phyloP scores from a whole-genome alignment of 2,329 filamentous ascomycete species.

The Nemania abortiva region DNA sequence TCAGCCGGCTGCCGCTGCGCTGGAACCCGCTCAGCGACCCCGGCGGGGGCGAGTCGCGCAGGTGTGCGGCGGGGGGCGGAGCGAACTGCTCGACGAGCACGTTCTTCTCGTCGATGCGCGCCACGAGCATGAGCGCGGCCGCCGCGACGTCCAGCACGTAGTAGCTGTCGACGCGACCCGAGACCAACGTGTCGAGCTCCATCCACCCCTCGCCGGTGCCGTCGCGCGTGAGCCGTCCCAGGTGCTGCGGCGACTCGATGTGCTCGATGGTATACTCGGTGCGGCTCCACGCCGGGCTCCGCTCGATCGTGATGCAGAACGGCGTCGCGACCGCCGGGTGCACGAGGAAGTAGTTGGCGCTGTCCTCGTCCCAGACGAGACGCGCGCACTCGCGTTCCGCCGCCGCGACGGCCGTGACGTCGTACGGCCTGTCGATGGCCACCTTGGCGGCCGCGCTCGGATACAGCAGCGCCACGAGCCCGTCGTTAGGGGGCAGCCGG shows the following conservation, averaged over 20 bases:
- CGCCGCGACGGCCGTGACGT: conserved; percentile 69
- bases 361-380: conserved; percentile 78
- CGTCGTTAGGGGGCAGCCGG: conserved; percentile 68
- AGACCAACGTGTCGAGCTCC: conserved; percentile 71
- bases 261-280: conserved; percentile 75
- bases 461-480: conserved; percentile 76
- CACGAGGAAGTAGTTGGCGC: conserved; percentile 69
- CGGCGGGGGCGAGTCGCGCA: conserved; percentile 40
- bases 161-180: conserved; percentile 69
- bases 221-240: conserved; percentile 71
- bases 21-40: conserved; percentile 14
- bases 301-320: conserved; percentile 70
- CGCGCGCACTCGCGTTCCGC: conserved; percentile 77
- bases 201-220: conserved; percentile 70
- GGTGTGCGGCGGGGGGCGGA: conserved; percentile 63
- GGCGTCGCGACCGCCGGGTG: conserved; percentile 73
- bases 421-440: conserved; percentile 70
- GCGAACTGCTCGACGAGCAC: conserved; percentile 66
- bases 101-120: conserved; percentile 67
- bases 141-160: conserved; percentile 74
- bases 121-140: conserved; percentile 70
- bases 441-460: conserved; percentile 73
- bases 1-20: conserved; percentile 50
- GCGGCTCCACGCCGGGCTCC: conserved; percentile 69
- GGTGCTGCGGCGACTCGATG: conserved; percentile 69